Evolutionary conservation across 2,329 filamentous ascomycete species (phyloP).

Genomic region (Xylaria sp.): DNA sequence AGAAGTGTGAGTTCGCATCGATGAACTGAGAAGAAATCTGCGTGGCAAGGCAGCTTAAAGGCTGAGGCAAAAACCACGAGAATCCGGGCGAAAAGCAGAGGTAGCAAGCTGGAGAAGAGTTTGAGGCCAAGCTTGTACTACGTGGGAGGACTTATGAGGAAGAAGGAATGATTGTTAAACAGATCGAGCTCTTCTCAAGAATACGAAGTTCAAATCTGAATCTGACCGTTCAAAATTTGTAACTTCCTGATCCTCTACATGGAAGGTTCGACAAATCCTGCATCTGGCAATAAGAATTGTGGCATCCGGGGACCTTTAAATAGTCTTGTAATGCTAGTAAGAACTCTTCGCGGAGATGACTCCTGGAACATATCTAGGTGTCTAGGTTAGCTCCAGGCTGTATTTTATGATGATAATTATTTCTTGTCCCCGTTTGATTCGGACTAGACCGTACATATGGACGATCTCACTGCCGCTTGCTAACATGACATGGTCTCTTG

Average conservation of each 20-base stretch:
- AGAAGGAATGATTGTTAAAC: neutral
- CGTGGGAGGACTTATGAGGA: neutral
- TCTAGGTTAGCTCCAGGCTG: neutral
- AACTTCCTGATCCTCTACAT: neutral
- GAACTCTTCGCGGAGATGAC: neutral
- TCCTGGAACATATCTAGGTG: neutral
- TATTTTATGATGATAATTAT: neutral
- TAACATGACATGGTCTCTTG: neutral
- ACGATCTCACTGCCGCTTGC: neutral
- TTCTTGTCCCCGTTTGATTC: neutral
- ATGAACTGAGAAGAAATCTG: neutral
- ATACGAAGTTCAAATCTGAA: neutral
- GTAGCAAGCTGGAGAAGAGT: neutral
- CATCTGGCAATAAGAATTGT: neutral
- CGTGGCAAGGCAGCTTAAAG: neutral
- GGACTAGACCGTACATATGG: neutral
- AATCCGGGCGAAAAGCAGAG: neutral
- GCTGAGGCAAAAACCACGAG: too few species aligned
- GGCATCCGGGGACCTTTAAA: neutral
- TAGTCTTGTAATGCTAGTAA: neutral
- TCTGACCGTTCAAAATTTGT: neutral
- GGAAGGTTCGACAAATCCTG: neutral
- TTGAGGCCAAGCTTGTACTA: neutral
- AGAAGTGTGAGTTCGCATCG: neutral
- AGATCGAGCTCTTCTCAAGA: neutral